phyloP scores from a whole-genome alignment of 768 basidiomycete genomes.

The Panellus pusillus region DNA sequence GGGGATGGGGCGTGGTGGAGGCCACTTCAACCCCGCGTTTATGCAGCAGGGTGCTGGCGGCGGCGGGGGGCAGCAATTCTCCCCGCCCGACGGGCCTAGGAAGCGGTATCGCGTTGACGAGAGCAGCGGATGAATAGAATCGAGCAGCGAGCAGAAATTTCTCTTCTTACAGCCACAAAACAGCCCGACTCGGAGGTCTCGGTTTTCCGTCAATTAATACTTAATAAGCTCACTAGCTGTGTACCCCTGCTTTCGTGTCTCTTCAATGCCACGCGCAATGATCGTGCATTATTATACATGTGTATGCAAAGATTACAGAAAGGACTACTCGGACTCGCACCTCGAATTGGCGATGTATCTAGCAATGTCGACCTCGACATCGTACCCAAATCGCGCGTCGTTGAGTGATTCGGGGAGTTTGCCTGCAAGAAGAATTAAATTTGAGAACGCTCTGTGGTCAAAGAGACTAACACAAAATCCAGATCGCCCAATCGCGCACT shows the following conservation, averaged over 20 bases:
- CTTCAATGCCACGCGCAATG: not conserved
- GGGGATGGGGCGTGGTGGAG: conserved; percentile 44
- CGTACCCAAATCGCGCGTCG: conserved; percentile 28
- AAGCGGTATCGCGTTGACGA: conserved; percentile 60
- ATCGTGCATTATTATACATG: conserved; percentile 2
- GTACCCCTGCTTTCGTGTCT: conserved; percentile 11
- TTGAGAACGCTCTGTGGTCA: not conserved
- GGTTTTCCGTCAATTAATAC: conserved; percentile 16
- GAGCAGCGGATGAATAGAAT: conserved; percentile 26
- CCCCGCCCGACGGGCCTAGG: conserved; percentile 45
- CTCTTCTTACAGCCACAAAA: not conserved
- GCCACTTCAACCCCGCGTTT: conserved; percentile 78
- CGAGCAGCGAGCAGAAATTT: too few species aligned
- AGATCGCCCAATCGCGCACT: conserved; percentile 34
- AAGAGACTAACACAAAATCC: conserved; percentile 31
- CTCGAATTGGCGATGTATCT: conserved; percentile 23
- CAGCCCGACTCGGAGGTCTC: conserved; percentile 12
- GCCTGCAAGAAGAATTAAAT: conserved; percentile 18
- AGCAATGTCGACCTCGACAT: conserved; percentile 27
- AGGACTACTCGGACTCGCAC: conserved; percentile 9
- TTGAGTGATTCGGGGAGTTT: conserved; percentile 32
- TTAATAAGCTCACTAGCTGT: conserved; percentile 13
- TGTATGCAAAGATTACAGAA: not conserved
- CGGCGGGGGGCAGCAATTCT: conserved; percentile 33
- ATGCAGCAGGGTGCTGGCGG: conserved; percentile 40